Evolutionary conservation across 768 basidiomycete species (phyloP), one percentile per base, ranked within the genome.

Genomic region (Suillus weaverae): DNA sequence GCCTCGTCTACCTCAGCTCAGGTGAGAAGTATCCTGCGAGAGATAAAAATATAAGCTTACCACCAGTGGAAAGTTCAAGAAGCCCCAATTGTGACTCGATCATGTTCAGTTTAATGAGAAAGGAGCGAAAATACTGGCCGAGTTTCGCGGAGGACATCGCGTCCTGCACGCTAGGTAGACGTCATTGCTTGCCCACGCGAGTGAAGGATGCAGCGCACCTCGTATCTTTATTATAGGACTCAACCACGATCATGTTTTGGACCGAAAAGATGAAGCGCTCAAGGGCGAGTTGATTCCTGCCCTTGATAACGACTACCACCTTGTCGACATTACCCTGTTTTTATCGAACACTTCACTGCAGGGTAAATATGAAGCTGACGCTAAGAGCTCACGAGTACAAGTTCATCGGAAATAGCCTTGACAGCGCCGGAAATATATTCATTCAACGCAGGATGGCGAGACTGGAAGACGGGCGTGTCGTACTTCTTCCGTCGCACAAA

Each of bases 401-500:
- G 81, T 74, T 97, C 94, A 54, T 92, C 91, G 22, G 84, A 82
- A 35, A 95, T 76, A n/a, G 92, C 89, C 71, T 89, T 90, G 64
- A 95, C 83, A 3, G 93, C 90, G 22, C 91, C 91, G n/a, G 92
- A 86, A 63, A 99, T 90, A 73, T 97, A 99, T 53, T 90, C 88
- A 67, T 92, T 91, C 61, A 99, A 81, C 48, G 86, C 85, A 2
- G 95, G 95, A 73, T 96, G 93, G n/a, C 95, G 87, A 4, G 93
- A 94, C 78, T 97, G 95, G 73, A 88, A 98, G 11, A 97, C 94
- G 0, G 94, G 91, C 0, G 90, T 90, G 65, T 94, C 88, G 75
- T 95, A 97, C 74, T 95, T 95, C 79, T 91, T 91, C 63, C 92
- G 84, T 48, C 94, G 85, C 44, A 91, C 83, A 73, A 99, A 99